Conservation (phyloP, 495 filamentous ascomycete genomes). For the Neurospora discreta region DNA sequence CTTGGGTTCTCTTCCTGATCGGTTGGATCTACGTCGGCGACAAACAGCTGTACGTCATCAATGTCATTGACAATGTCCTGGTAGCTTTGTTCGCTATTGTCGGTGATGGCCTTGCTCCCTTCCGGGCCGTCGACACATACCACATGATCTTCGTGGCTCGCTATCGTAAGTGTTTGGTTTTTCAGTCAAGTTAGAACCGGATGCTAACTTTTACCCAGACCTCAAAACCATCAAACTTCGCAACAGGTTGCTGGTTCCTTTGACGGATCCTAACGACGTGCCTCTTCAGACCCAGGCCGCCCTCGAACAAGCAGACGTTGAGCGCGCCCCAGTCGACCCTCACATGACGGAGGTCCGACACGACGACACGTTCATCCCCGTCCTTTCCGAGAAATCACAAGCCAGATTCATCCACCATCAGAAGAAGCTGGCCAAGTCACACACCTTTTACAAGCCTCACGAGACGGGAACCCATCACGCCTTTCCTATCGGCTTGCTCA, state of each 20-base stretch:
- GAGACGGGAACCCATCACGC: conserved; percentile 71
- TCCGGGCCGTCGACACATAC: conserved; percentile 68
- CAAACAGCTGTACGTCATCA: conserved; percentile 55
- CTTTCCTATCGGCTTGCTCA: conserved; percentile 58
- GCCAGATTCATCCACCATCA: conserved; percentile 57
- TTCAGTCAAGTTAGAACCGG: too few species aligned
- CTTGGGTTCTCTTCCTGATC: conserved; percentile 77
- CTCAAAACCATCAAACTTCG: conserved; percentile 62
- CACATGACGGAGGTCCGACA: conserved; percentile 10
- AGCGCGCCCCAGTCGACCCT: not conserved
- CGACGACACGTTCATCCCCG: conserved; percentile 37
- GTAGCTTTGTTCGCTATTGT: conserved; percentile 70
- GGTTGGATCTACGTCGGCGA: conserved; percentile 79
- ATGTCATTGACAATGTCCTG: conserved; percentile 66
- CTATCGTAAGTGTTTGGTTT: conserved; percentile 16
- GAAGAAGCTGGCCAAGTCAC: conserved; percentile 59
- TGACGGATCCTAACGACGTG: conserved; percentile 63
- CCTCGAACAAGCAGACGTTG: conserved; percentile 30
- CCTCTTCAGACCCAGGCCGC: conserved; percentile 40
- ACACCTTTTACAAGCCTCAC: conserved; percentile 79
- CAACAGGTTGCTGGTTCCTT: conserved; percentile 46
- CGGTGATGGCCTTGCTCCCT: conserved; percentile 67
- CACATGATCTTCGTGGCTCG: conserved; percentile 63
- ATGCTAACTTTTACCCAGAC: conserved; percentile 27
- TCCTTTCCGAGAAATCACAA: conserved; percentile 53